These are phyloP conservation scores for Aaosphaeria pasadenensis DNA, from an alignment of 2,329 filamentous ascomycete species.

Conservation along the genomic window DNA sequence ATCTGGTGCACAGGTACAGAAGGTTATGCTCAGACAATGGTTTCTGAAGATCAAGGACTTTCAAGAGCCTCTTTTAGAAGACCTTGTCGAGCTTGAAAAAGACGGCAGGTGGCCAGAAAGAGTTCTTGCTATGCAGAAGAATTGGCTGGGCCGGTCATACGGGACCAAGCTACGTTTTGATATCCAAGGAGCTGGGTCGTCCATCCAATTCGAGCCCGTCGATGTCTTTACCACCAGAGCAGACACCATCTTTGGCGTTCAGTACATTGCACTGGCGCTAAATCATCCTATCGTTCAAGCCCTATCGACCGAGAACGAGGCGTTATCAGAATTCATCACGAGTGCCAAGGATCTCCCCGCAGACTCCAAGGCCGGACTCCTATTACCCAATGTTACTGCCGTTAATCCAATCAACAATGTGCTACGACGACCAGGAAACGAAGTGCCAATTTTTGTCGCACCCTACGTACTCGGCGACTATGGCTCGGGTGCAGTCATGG, in stretches of 20 bases:
- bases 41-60: conserved; percentile 82
- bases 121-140: conserved; percentile 77
- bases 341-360: conserved; percentile 51
- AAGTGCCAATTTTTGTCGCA: conserved; percentile 74
- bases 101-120: conserved; percentile 74
- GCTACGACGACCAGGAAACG: conserved; percentile 50
- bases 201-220: conserved; percentile 48
- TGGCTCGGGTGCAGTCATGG: conserved; percentile 87
- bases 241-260: conserved; percentile 83
- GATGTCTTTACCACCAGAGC: conserved; percentile 81
- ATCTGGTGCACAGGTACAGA: conserved; percentile 80
- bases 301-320: conserved; percentile 57
- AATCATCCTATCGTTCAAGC: conserved; percentile 66
- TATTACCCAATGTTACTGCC: conserved; percentile 48
- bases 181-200: conserved; percentile 43
- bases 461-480: conserved; percentile 85
- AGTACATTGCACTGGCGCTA: conserved; percentile 77
- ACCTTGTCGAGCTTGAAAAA: conserved; percentile 64
- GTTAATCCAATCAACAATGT: conserved; percentile 50
- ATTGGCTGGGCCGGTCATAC: conserved; percentile 80
- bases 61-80: conserved; percentile 67
- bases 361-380: conserved; percentile 63
- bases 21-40: conserved; percentile 79
- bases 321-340: conserved; percentile 67
- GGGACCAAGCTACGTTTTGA: conserved; percentile 72